Evolutionary conservation across 495 filamentous ascomycete species (phyloP), one percentile per base, ranked within the genome.

Genomic region (Aspergillus mulundensis): DNA sequence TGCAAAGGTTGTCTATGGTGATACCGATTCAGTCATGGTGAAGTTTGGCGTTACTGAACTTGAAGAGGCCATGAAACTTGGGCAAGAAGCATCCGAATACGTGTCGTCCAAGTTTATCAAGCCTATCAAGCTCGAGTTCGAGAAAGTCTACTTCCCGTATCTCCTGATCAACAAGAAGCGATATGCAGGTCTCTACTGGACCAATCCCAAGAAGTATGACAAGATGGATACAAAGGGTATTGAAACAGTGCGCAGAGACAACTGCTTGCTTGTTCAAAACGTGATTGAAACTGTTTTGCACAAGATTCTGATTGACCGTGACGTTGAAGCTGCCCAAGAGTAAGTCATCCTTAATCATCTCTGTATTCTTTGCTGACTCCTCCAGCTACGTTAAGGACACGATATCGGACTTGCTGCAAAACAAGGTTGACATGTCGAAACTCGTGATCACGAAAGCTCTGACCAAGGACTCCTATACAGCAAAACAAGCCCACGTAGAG

Each of bases 211-310:
- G n/a, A 96, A 95, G 68, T 91, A 85, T 61, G 94, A 99, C 77
- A 99, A 99, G 78, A 97, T 99, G 95, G 94, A 99, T 67, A 96
- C 87, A 61, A 99, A 99, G 70, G 94, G 94, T 78, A 97, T 99
- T 61, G 94, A 99, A 73, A 99, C 94, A 6, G 95, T 99, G 41
- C 84, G 94, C 30, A 79, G 94, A 79, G 94, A 99, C 66, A 99
- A 99, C 66, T 99, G 94, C 67, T 77, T 91, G 45, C 75, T 99
- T 30, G 94, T 97, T 10, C 91, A 96, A 66, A 96, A 88, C 40
- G 95, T 97, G 57, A 97, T 99, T 65, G 94, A 99, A 71, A 99
- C 94, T 15, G 90, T 95, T 6, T 75, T 99, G 60, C 80, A 91
- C 62, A 97, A 95, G 82, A 89, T 99, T 64, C 77, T 99, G 54